phyloP scores from a whole-genome alignment of 1,284 basidiomycete species.

The Pholiota adiposa region DNA sequence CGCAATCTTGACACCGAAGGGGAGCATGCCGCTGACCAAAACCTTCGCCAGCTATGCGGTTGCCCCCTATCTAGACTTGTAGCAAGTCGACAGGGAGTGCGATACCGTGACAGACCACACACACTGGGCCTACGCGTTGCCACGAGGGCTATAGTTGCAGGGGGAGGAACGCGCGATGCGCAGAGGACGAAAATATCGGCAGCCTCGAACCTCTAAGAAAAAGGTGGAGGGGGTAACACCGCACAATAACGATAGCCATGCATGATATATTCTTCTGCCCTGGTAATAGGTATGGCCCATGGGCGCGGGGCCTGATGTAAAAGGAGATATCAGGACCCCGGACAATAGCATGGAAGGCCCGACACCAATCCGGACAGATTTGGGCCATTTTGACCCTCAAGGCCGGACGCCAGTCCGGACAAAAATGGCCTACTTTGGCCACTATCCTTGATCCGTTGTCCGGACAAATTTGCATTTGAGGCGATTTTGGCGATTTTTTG shows the following conservation, averaged over 20 bases:
- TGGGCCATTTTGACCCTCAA: too few relatives aligned
- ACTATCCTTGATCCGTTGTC: too few relatives aligned
- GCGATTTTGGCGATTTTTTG: too few relatives aligned
- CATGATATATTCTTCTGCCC: slow-evolving; percentile 2
- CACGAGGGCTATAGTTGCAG: neutral
- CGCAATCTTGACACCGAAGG: slow-evolving; percentile 42
- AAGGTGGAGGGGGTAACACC: neutral
- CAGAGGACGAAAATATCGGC: neutral
- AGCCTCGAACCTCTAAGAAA: neutral
- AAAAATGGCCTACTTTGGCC: too few relatives aligned
- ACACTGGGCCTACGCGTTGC: neutral
- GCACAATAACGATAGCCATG: neutral
- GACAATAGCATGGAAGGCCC: too few relatives aligned
- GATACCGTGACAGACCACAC: neutral
- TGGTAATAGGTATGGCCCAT: neutral
- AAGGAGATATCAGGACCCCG: too few relatives aligned
- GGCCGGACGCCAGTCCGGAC: too few relatives aligned
- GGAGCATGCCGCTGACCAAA: slow-evolving; percentile 31
- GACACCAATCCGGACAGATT: too few relatives aligned
- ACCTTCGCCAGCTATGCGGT: neutral
- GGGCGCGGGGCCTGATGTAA: neutral
- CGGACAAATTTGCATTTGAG: too few relatives aligned
- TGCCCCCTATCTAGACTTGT: neutral
- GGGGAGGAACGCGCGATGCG: neutral
- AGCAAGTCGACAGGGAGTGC: neutral